Evolutionary conservation across 495 filamentous ascomycete genomes (phyloP).

Genomic region (Aspergillus avenaceus): DNA sequence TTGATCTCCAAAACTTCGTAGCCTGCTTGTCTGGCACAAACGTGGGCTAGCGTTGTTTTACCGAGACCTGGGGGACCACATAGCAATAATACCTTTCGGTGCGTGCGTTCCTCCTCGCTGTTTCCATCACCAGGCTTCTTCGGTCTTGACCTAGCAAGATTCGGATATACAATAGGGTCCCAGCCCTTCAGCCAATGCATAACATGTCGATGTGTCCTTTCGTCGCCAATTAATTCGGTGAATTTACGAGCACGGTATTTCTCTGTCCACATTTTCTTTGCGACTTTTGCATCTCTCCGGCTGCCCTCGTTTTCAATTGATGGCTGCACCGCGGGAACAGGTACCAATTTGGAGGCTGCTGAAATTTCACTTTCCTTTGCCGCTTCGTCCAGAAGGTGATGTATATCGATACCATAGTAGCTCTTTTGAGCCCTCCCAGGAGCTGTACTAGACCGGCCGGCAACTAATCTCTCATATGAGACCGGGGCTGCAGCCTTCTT

Average conservation of each 20-base stretch:
- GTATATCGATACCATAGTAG: slow-evolving; percentile 91
- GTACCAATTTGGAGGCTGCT: slow-evolving; percentile 20
- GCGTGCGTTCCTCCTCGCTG: slow-evolving; percentile 59
- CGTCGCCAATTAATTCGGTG: slow-evolving; percentile 89
- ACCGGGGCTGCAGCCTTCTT: slow-evolving; percentile 43
- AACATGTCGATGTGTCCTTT: slow-evolving; percentile 87
- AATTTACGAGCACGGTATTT: slow-evolving; percentile 91
- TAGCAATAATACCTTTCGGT: slow-evolving; percentile 83
- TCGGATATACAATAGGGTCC: slow-evolving; percentile 90
- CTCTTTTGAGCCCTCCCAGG: slow-evolving; percentile 71
- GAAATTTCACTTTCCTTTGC: slow-evolving; percentile 44
- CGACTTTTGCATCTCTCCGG: slow-evolving; percentile 26
- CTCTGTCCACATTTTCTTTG: slow-evolving; percentile 72
- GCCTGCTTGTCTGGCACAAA: slow-evolving; percentile 89
- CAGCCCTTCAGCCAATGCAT: slow-evolving; percentile 90
- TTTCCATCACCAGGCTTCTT: slow-evolving; percentile 31
- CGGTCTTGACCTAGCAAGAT: slow-evolving; percentile 53
- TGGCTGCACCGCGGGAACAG: slow-evolving; percentile 19
- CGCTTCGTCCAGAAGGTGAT: slow-evolving; percentile 67
- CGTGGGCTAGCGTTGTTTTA: slow-evolving; percentile 94
- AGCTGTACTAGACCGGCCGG: slow-evolving; percentile 61
- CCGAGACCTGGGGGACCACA: slow-evolving; percentile 90
- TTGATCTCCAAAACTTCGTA: slow-evolving; percentile 96
- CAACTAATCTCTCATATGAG: slow-evolving; percentile 66
- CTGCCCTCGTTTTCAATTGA: slow-evolving; percentile 39